Base-by-base conservation (phyloP, 1,284 basidiomycete species). In the Tilletia setariae region DNA sequence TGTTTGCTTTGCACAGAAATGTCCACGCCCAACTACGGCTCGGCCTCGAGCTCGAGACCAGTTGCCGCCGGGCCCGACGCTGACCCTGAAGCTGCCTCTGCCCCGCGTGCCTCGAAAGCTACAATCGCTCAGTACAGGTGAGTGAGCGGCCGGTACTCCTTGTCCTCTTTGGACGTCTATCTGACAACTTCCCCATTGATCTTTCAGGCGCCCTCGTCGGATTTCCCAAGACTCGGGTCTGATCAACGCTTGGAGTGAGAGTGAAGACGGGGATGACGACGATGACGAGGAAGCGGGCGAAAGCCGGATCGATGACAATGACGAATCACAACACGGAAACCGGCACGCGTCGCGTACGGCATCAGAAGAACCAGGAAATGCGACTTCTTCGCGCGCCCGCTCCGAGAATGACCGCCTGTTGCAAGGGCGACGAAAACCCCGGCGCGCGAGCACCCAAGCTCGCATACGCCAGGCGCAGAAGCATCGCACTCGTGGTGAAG, bases 401-500 rank as follows among this genome's bases (percentile, higher is more conserved):
- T 32, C 13, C 56, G 56, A 61, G 56, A 13, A 30, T 23, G 62
- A 47, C 62, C 13, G 32, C 21, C 40, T 63, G n/a, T 42, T 43
- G 35, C 19, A 59, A 15, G 70, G 70, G 6, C 73, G 56, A 25
- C 46, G 46, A 19, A 61, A 61, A 30, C 56, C 56, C 11, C 25
- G 28, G 49, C 71, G 32, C 64, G 74, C 35, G 65, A 67, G 71
- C 47, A 76, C 72, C 0, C 71, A 70, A 19, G 63, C 75, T 13
- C 70, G 75, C 40, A 76, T 76, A 67, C 69, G 74, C 61, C 73
- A 75, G 63, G 75, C 75, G 2, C 71, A 68, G 69, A 72, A 72
- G 62, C 74, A 76, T 30, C 72, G 72, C 28, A 72, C 72, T 25
- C 70, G 74, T 8, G 78, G 78, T 49, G 81, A 82, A 63, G 81